Evolutionary conservation across 495 filamentous ascomycete genomes (phyloP).

Genomic region (Cudoniella acicularis): DNA sequence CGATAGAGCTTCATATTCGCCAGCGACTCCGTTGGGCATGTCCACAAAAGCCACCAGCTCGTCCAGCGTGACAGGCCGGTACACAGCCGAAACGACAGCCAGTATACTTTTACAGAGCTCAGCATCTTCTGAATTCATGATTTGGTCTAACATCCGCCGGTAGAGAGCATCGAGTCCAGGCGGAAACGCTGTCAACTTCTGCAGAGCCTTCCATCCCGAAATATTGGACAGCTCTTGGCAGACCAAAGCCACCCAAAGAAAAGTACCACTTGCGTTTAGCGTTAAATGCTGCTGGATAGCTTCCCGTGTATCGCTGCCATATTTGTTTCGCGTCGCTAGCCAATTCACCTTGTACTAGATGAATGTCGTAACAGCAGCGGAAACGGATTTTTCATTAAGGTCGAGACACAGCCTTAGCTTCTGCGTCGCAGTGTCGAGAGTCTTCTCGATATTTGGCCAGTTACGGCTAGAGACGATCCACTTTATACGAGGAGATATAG

Average conservation of each 20-base stretch:
- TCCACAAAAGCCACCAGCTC: constrained; percentile 12
- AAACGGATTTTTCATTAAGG: too few relatives aligned
- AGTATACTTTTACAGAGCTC: constrained; percentile 24
- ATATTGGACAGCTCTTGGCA: constrained; percentile 18
- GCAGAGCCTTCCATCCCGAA: constrained; percentile 9
- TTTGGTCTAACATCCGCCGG: constrained; percentile 29
- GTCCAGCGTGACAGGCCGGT: constrained; percentile 11
- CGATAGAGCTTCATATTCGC: background rate
- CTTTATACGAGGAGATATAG: constrained; percentile 10
- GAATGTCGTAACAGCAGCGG: constrained; percentile 18
- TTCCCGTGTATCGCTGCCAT: background rate
- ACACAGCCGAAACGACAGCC: constrained; percentile 13
- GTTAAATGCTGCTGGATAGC: constrained; percentile 2
- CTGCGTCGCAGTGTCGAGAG: background rate
- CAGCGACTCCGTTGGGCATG: background rate
- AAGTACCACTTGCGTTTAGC: constrained; percentile 15
- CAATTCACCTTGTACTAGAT: background rate
- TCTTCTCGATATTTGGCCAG: constrained; percentile 10
- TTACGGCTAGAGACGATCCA: constrained; percentile 24
- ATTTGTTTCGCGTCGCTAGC: constrained; percentile 5
- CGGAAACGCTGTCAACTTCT: constrained; percentile 25
- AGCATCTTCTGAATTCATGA: constrained; percentile 23
- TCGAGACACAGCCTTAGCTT: too few relatives aligned
- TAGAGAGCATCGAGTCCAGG: constrained; percentile 32
- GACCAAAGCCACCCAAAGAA: constrained; percentile 28